Percentiles rank a stretch among this genome's conserved stretches.
phyloP scores from a whole-genome alignment of 345 rosid species.

The Salix viminalis region DNA sequence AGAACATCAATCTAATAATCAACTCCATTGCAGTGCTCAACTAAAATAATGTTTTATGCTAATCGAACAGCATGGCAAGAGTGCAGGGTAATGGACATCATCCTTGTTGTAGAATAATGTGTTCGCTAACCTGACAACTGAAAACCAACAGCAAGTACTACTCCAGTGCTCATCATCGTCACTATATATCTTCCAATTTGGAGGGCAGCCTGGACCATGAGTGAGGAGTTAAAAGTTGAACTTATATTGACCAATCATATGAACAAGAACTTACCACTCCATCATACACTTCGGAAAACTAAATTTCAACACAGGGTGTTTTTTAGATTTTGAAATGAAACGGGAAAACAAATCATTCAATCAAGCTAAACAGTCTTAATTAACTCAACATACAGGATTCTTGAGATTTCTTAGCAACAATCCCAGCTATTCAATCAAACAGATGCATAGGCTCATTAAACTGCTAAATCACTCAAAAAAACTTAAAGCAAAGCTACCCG shows the following conservation, averaged over 20 bases:
- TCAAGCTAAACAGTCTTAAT: not conserved
- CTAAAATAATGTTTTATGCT: too few species aligned
- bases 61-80: not conserved
- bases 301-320: not conserved
- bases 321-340: not conserved
- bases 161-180: slow-evolving; percentile 94
- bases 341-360: not conserved
- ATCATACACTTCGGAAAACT: not conserved
- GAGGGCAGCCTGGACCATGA: slow-evolving; percentile 52
- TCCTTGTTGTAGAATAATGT: not conserved
- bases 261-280: not conserved
- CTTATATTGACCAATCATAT: not conserved
- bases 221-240: not conserved
- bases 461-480: not conserved
- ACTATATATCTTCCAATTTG: slow-evolving; percentile 91
- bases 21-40: too few species aligned
- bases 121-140: slow-evolving; percentile 69
- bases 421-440: not conserved
- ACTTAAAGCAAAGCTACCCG: not conserved
- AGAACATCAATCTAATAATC: not conserved
- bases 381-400: not conserved
- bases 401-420: not conserved
- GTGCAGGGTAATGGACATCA: not conserved
- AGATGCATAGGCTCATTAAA: not conserved
- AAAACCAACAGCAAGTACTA: slow-evolving; percentile 72